Conservation (phyloP, 768 basidiomycete species). For the Mycena maculata region DNA sequence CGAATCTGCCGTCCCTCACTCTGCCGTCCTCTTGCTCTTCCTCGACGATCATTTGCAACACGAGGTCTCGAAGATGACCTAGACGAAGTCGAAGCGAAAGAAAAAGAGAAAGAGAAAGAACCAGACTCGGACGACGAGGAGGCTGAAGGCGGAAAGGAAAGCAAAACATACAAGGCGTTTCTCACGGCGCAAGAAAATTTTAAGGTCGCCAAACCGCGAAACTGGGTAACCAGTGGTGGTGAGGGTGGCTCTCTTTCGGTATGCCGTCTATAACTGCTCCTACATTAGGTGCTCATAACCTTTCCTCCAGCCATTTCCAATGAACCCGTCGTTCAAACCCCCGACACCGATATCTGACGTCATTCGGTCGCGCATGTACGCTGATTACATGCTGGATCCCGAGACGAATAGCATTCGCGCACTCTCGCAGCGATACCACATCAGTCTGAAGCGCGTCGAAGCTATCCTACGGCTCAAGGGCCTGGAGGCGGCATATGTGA, state of each 20-base stretch:
- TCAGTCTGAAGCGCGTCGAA: constrained; percentile 84
- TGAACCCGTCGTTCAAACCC: constrained; percentile 87
- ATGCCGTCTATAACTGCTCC: constrained; percentile 43
- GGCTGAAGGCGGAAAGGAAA: constrained; percentile 32
- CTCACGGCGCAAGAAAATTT: constrained; percentile 54
- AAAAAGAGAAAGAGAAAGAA: constrained; percentile 15
- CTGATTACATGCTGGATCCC: constrained; percentile 70
- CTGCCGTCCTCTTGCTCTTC: constrained; percentile 6
- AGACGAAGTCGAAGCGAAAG: background rate
- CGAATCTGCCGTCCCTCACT: background rate
- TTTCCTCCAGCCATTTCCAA: constrained; percentile 77
- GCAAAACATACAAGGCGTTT: constrained; percentile 34
- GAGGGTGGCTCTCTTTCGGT: constrained; percentile 47
- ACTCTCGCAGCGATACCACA: constrained; percentile 69
- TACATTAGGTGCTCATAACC: constrained; percentile 20
- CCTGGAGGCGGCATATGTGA: constrained; percentile 74
- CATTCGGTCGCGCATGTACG: constrained; percentile 68
- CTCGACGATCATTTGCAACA: background rate
- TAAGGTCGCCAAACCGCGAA: constrained; percentile 57
- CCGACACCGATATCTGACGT: constrained; percentile 79
- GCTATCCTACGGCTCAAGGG: constrained; percentile 88
- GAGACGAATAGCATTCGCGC: constrained; percentile 64
- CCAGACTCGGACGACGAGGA: constrained; percentile 34
- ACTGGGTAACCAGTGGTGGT: constrained; percentile 72
- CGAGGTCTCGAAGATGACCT: background rate